Base-by-base conservation (phyloP, 2,329 filamentous ascomycete genomes). In the Phialocephala sp. region DNA sequence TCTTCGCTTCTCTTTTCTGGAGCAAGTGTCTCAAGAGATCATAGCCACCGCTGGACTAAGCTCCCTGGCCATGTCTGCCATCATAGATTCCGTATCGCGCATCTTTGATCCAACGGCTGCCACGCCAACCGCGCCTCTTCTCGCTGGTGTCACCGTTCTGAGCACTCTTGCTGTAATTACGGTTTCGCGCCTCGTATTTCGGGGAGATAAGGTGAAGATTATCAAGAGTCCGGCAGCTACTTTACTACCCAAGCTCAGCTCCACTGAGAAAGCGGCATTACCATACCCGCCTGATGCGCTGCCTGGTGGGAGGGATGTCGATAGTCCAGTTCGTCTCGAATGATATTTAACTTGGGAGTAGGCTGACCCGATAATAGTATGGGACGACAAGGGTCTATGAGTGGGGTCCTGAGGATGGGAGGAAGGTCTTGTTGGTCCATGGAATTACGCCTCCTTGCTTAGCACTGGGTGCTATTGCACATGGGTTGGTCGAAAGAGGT, bases 401-500 rank as follows among this genome's bases (percentile, higher is more conserved):
- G 80, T 95, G 89, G 85, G 93, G 93, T 0, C 90, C 91, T 0
- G 83, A 87, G 65, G 79, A 84, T 43, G 92, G 91, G 1, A 84
- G 87, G 32, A 93, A 89, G 73, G 87, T 94, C 0, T 79, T 96
- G 14, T 79, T 96, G 35, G 79, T 96, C 18, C 93, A 94, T 76
- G 93, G 93, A 5, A 94, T 95, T 72, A 91, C 88, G 58, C 95
- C 91, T 6, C 92, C 93, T 0, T 89, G 88, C 67, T 80, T 94
- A 58, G 84, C 91, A 0, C 79, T 94, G 20, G 88, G 87, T 1
- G 83, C 85, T 50, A 76, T 95, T 41, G 90, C 90, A 15, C 82
- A 87, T 74, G 85, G 83, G 60, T 82, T 96, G 60, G 91, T 85
- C 0, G 79, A 80, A 8, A 83, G 81, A 63, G 91, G 91, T 0